Evolutionary conservation across 2,329 filamentous ascomycete genomes (phyloP).

Genomic region (Hymenoscyphus salicellus): DNA sequence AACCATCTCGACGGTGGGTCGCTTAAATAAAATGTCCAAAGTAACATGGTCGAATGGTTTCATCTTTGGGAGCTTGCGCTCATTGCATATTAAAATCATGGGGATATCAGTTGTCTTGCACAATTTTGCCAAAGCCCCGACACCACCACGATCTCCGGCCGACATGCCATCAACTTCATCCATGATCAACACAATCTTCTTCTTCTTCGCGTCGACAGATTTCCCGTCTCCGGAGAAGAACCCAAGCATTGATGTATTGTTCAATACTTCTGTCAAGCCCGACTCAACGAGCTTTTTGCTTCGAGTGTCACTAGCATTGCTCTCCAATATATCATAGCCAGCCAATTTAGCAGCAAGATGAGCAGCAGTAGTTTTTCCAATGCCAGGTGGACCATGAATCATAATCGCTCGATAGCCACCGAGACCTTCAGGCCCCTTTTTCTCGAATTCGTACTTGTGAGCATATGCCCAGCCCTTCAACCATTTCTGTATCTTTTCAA

Average conservation of each 20-base stretch:
- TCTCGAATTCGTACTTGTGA: constrained; percentile 77
- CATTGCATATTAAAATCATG: constrained; percentile 97
- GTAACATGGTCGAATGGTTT: constrained; percentile 90
- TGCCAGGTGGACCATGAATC: constrained; percentile 90
- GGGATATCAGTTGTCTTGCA: constrained; percentile 95
- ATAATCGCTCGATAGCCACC: constrained; percentile 86
- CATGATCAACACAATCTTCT: constrained; percentile 96
- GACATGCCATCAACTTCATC: constrained; percentile 99
- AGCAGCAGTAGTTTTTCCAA: constrained; percentile 95
- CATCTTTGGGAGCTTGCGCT: constrained; percentile 91
- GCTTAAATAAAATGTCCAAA: constrained; percentile 80
- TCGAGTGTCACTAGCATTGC: constrained; percentile 90
- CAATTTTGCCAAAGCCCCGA: constrained; percentile 87
- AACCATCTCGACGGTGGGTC: constrained; percentile 87
- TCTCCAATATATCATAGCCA: constrained; percentile 90
- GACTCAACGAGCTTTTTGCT: constrained; percentile 94
- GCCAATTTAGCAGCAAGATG: constrained; percentile 91
- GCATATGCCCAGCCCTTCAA: constrained; percentile 76
- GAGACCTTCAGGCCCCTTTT: constrained; percentile 77
- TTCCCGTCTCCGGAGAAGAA: constrained; percentile 86
- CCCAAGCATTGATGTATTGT: constrained; percentile 87
- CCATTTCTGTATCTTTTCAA: constrained; percentile 89
- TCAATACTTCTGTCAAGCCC: constrained; percentile 83
- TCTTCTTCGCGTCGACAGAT: constrained; percentile 74
- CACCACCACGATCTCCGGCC: constrained; percentile 90